phyloP scores from a whole-genome alignment of 352 stramenopile genomes.

The Albugo laibachii region DNA sequence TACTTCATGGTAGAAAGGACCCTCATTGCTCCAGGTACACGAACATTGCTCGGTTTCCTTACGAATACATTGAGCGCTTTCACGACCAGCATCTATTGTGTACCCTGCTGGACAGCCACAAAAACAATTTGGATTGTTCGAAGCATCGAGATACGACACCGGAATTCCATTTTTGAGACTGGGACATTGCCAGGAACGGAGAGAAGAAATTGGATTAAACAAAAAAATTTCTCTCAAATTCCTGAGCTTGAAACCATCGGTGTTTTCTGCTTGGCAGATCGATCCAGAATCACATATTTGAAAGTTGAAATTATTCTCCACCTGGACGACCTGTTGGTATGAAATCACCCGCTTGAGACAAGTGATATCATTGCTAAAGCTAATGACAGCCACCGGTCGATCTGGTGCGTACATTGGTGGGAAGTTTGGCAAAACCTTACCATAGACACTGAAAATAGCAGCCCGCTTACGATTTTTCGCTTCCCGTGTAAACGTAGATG shows the following conservation, averaged over 20 bases:
- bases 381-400: conserved; percentile 15
- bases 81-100: conserved; percentile 1
- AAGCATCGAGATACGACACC: conserved; percentile 18
- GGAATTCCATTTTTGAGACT: conserved; percentile 19
- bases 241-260: conserved; percentile 16
- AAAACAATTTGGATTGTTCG: conserved; percentile 23
- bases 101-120: conserved; percentile 27
- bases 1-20: conserved; percentile 12
- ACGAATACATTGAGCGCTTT: neutral
- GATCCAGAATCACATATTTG: conserved; percentile 9
- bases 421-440: too few species aligned
- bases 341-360: conserved; percentile 16
- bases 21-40: conserved; percentile 20
- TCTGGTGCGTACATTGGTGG: too few species aligned
- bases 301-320: conserved; percentile 8
- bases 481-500: too few species aligned
- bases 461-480: too few species aligned
- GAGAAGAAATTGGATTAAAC: conserved; percentile 38
- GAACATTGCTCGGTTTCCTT: conserved; percentile 6
- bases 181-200: conserved; percentile 16
- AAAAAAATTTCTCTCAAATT: conserved; percentile 26
- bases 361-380: conserved; percentile 17
- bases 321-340: conserved; percentile 11
- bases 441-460: too few species aligned
- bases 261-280: conserved; percentile 8